These are phyloP conservation scores for Calonectria pseudoreteaudii DNA, from an alignment of 2,329 filamentous ascomycete genomes.

Conservation along the genomic window DNA sequence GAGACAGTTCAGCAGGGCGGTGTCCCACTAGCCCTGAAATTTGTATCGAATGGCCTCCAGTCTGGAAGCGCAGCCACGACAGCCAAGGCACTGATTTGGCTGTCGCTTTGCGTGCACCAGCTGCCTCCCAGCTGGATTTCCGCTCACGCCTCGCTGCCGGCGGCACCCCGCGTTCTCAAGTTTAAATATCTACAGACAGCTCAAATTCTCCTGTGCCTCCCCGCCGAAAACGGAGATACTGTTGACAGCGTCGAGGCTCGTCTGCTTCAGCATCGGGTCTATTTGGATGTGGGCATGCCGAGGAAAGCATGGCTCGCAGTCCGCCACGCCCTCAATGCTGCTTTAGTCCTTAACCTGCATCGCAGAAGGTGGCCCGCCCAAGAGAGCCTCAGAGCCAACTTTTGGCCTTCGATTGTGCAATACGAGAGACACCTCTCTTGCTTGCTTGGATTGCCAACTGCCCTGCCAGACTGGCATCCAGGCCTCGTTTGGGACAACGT, in stretches of 20 bases:
- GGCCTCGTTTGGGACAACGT: background rate
- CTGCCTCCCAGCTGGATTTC: slow-evolving; percentile 46
- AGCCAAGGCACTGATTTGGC: slow-evolving; percentile 49
- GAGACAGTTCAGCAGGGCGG: background rate
- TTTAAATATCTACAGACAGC: slow-evolving; percentile 4
- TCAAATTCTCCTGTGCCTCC: background rate
- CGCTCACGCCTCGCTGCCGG: slow-evolving; percentile 47
- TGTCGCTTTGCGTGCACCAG: slow-evolving; percentile 56
- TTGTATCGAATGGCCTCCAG: background rate
- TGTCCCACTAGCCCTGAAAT: background rate
- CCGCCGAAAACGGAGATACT: slow-evolving; percentile 40
- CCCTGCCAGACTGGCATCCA: background rate
- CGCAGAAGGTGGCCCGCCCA: slow-evolving; percentile 24
- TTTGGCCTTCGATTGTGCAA: slow-evolving; percentile 54
- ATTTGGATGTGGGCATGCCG: slow-evolving; percentile 66
- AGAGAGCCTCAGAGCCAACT: slow-evolving; percentile 32
- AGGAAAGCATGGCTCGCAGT: slow-evolving; percentile 64
- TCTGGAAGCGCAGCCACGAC: background rate
- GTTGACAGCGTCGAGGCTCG: slow-evolving; percentile 66
- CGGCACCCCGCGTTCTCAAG: slow-evolving; percentile 40
- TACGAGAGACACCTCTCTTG: slow-evolving; percentile 54
- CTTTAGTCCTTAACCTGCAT: slow-evolving; percentile 63
- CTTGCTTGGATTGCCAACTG: slow-evolving; percentile 24
- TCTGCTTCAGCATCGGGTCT: slow-evolving; percentile 62
- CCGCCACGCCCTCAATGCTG: slow-evolving; percentile 63